Evolutionary conservation across 2,329 filamentous ascomycete genomes (phyloP).

Genomic region (Diaporthe destruens): DNA sequence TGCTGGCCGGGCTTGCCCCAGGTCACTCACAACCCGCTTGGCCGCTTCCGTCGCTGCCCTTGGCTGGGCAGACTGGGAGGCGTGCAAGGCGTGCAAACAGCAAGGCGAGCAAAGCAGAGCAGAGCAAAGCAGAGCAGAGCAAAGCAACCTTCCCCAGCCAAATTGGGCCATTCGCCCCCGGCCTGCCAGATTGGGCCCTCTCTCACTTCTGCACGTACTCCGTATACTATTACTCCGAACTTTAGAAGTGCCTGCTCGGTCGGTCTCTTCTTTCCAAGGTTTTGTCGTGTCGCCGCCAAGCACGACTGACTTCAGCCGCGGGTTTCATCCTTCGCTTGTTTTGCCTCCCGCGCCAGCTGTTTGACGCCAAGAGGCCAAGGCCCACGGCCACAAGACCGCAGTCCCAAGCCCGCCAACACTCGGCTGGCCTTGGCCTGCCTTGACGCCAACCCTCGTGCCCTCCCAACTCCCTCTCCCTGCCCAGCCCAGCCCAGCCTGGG

Average conservation of each 20-base stretch:
- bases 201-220: too few species aligned
- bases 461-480: constrained; percentile 25
- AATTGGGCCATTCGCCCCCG: too few species aligned
- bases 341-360: constrained; percentile 27
- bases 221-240: background rate
- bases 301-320: constrained; percentile 34
- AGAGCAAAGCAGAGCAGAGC: too few species aligned
- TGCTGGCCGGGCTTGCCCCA: constrained; percentile 2
- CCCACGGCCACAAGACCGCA: constrained; percentile 10
- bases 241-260: background rate
- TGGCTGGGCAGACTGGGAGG: background rate
- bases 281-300: constrained; percentile 32
- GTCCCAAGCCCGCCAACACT: constrained; percentile 7
- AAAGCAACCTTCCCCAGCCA: constrained; percentile 38
- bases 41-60: constrained; percentile 25
- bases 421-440: background rate
- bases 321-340: constrained; percentile 39
- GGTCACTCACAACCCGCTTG: constrained; percentile 19
- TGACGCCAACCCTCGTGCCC: constrained; percentile 19
- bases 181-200: too few species aligned
- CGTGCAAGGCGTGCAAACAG: background rate
- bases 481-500: constrained; percentile 33
- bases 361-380: constrained; percentile 35
- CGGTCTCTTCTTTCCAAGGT: constrained; percentile 14
- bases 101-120: too few species aligned